Base-by-base conservation (phyloP, 257 asterid genomes). In the Eustoma russellianum region DNA sequence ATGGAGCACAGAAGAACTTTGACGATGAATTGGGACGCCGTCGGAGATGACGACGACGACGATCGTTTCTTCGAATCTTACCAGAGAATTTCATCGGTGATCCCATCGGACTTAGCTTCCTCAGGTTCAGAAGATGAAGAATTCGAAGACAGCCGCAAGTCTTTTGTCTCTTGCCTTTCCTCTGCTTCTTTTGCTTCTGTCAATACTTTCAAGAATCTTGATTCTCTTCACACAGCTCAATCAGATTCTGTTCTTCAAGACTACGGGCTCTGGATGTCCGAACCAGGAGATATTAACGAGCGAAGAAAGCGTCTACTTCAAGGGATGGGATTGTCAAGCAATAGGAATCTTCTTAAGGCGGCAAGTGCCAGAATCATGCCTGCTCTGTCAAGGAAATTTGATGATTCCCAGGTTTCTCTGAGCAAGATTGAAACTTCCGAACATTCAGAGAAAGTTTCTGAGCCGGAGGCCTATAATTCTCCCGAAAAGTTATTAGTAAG, bases 291-390 rank as follows among this genome's bases (percentile, higher is more conserved):
- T 49, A 66, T 92, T 41, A 72, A 66, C 5, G 99, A 92, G 56
- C 79, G 97, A 10, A 86, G 97, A 18, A 81, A 68, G 52, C 88
- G 94, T 9, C 85, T 92, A 54, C 67, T 88, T 1, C 95, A 88
- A 59, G 94, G 91, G 24, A 92, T 92, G 95, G 98, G 97, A 40
- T 63, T 88, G 43, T n/a, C 86, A 5, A 92, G 97, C 81, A 79
- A 70, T 40, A 85, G 74, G 40, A 78, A 78, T 63, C 77, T 92
- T 65, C 74, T 78, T 34, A 72, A 68, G 24, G 34, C 78, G 14
- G 80, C 86, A 18, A 83, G 86, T 43, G 49, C 78, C 17, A 79
- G 77, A 63, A 58, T 73, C 34, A 79, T 52, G 0, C 60, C 68
- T 8, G 69, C 80, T 0, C 57, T 74, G 13, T 66, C 94, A 1